Base-by-base conservation (phyloP, 202 grass and related monocot genomes). In the Dendrocalamus latiflorus region DNA sequence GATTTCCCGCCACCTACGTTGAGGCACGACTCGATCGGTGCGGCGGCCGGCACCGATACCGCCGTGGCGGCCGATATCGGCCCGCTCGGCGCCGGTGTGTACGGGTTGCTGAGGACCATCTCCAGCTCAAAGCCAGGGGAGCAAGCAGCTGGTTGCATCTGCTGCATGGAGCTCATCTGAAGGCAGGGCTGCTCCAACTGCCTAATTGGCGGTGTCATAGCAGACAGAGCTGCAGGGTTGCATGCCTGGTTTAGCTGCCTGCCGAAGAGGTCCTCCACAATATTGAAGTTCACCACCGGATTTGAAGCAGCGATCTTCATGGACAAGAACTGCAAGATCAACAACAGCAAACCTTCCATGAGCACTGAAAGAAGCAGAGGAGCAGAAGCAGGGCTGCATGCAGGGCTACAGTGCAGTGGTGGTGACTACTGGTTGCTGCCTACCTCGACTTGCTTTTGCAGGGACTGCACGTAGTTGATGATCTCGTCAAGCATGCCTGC, bases 401-500 rank as follows among this genome's bases (percentile, higher is more conserved):
- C 48, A 74, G 49, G 25, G 70, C 42, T 34, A 33, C 6, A 8
- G 21, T 28, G 61, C 12, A 28, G 58, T 15, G 25, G 24, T 30
- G 25, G 25, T 54, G 18, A 18, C 12, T 61, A 2, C 4, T 0
- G 1, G 10, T 25, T 58, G 55, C 21, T 70, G 20, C 22, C 20
- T 77, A 97, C 96, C 91, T 99, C 96, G 71, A 96, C 93, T 87
- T 99, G 96, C 87, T 91, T 99, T 79, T 99, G 96, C 65, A 99
- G 89, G 70, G 93, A 99, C 79, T 96, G 96, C 6, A 99, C 96
- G 88, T 99, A 99, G 83, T 99, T 96, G 83, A 99, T 99, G 81
- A 99, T 99, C 89, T 99, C 93, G 86, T 99, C 96, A 34, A 99
- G 96, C 93, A 99, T 99, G 69, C 96, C 96, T 50, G 96, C 96